A percentile compares a stretch with the other conserved stretches of the same genome.
Conservation (phyloP, 441 rosid species). For the Adansonia madagascariensis region DNA sequence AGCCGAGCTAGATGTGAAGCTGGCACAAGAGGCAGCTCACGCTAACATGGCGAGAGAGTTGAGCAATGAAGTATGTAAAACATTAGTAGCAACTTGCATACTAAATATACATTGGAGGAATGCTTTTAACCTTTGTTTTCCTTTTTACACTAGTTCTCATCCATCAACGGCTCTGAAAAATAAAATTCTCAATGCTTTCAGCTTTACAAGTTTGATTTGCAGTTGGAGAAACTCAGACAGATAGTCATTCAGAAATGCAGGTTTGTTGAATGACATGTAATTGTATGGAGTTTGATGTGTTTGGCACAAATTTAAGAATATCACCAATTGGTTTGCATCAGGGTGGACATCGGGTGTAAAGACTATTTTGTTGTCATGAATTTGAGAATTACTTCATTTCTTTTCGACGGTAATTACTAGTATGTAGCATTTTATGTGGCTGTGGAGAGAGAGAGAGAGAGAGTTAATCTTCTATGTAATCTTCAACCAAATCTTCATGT, state of each 20-base stretch:
- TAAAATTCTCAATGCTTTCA: constrained; percentile 37
- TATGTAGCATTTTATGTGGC: not conserved
- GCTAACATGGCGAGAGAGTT: constrained; percentile 74
- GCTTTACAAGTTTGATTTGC: constrained; percentile 75
- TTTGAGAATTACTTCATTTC: constrained; percentile 6
- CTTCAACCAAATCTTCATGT: not conserved
- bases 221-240: constrained; percentile 83
- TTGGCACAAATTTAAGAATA: constrained; percentile 7
- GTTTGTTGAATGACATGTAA: constrained; percentile 39
- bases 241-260: constrained; percentile 82
- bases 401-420: not conserved
- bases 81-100: not conserved
- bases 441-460: not conserved
- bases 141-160: not conserved
- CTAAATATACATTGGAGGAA: not conserved
- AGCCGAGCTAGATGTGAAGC: constrained; percentile 65
- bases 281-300: not conserved
- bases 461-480: constrained; percentile 12
- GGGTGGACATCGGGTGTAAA: not conserved
- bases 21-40: constrained; percentile 80
- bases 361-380: not conserved
- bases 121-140: not conserved
- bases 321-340: constrained; percentile 4
- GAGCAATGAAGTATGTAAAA: constrained; percentile 67
- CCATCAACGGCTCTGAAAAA: constrained; percentile 6